phyloP scores from a whole-genome alignment of 257 asterid species.

The Lithospermum erythrorhizon region DNA sequence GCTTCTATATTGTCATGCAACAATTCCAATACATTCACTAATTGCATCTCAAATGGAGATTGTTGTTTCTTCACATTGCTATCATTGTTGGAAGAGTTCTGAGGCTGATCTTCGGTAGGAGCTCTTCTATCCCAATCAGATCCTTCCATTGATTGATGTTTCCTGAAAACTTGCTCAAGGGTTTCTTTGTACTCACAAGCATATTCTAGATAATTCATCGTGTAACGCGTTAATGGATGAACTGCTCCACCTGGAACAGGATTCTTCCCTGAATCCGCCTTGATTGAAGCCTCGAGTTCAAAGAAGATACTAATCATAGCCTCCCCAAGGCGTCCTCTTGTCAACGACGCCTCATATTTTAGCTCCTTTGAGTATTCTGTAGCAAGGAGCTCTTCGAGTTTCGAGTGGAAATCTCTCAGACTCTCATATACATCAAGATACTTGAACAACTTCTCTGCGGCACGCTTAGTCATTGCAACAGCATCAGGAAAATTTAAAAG shows the following conservation, averaged over 20 bases:
- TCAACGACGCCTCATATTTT: slow-evolving; percentile 41
- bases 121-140: slow-evolving; percentile 22
- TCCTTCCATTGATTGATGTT: slow-evolving; percentile 41
- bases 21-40: slow-evolving; percentile 51
- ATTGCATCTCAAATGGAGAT: slow-evolving; percentile 43
- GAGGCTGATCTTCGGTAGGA: not conserved
- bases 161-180: slow-evolving; percentile 56
- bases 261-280: slow-evolving; percentile 46
- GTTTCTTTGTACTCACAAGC: slow-evolving; percentile 46
- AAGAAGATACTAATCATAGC: slow-evolving; percentile 45
- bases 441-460: slow-evolving; percentile 68
- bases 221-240: slow-evolving; percentile 71
- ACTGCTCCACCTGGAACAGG: slow-evolving; percentile 81
- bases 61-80: not conserved
- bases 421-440: slow-evolving; percentile 63
- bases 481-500: slow-evolving; percentile 68
- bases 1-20: slow-evolving; percentile 52
- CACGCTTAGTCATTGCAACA: slow-evolving; percentile 48
- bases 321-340: slow-evolving; percentile 51
- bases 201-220: slow-evolving; percentile 47
- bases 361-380: slow-evolving; percentile 25
- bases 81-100: not conserved
- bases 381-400: slow-evolving; percentile 21
- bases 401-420: slow-evolving; percentile 30
- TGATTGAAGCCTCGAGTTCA: slow-evolving; percentile 67